Percentiles rank a stretch among this genome's conserved stretches.
Conservation (phyloP, 345 rosid species). For the Theobroma cacao region DNA sequence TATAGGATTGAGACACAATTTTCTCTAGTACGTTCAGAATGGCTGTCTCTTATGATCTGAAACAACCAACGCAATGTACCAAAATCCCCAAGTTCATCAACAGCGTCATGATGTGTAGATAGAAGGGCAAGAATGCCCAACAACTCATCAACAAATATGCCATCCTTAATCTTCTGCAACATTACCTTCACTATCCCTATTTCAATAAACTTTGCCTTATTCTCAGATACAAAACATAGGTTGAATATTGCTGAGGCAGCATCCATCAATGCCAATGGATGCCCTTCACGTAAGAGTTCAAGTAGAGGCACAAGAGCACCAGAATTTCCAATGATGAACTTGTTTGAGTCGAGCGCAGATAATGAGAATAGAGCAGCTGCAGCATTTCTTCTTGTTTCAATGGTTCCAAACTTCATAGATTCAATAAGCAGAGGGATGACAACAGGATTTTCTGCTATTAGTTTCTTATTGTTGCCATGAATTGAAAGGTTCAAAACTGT, state of each 20-base stretch:
- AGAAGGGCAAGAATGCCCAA: not conserved
- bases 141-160: not conserved
- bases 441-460: not conserved
- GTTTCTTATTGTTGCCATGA: not conserved
- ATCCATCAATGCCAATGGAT: not conserved
- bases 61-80: not conserved
- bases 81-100: not conserved
- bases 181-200: not conserved
- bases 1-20: not conserved
- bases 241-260: not conserved
- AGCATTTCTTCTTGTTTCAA: slow-evolving; percentile 4
- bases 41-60: not conserved
- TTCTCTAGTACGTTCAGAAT: not conserved
- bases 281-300: not conserved
- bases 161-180: not conserved
- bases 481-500: not conserved
- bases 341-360: not conserved
- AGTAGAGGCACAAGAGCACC: not conserved
- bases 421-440: not conserved
- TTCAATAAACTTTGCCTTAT: not conserved
- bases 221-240: not conserved
- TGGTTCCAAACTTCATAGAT: not conserved
- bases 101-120: not conserved
- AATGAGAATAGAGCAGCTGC: not conserved
- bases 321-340: not conserved